These are phyloP conservation scores for Phytophthora idaei DNA, from an alignment of 352 stramenopile genomes.

Conservation along the genomic window DNA sequence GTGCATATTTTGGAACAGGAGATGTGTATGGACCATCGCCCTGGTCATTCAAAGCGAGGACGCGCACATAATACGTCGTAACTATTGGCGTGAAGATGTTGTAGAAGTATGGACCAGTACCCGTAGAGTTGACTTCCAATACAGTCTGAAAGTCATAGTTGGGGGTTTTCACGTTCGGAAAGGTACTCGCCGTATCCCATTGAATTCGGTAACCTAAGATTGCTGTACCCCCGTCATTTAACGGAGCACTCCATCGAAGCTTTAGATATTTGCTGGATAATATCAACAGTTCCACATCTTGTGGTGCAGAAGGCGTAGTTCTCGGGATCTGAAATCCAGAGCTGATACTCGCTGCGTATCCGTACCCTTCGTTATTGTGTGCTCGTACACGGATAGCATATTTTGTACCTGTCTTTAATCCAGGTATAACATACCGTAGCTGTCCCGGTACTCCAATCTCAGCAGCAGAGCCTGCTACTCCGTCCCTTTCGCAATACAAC, in stretches of 20 bases:
- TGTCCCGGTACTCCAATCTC: slow-evolving; percentile 40
- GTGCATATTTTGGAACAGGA: slow-evolving; percentile 56
- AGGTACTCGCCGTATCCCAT: slow-evolving; percentile 78
- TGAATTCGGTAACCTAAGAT: slow-evolving; percentile 93
- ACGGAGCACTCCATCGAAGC: slow-evolving; percentile 69
- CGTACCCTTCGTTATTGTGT: slow-evolving; percentile 68
- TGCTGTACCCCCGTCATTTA: slow-evolving; percentile 63
- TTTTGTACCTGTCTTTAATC: slow-evolving; percentile 58
- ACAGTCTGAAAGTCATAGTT: slow-evolving; percentile 6
- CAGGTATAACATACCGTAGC: slow-evolving; percentile 45
- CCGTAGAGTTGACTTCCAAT: slow-evolving; percentile 17
- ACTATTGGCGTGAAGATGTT: slow-evolving; percentile 85
- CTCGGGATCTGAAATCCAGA: slow-evolving; percentile 63
- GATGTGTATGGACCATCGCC: slow-evolving; percentile 57
- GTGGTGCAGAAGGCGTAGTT: slow-evolving; percentile 44
- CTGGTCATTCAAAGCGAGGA: slow-evolving; percentile 93
- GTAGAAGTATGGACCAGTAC: slow-evolving; percentile 84
- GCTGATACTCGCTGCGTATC: slow-evolving; percentile 49
- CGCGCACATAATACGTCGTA: slow-evolving; percentile 87
- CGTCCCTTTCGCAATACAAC: slow-evolving; percentile 78
- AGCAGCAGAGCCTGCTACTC: slow-evolving; percentile 32
- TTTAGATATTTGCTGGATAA: slow-evolving; percentile 82
- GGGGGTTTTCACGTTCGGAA: slow-evolving; percentile 4
- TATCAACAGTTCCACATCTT: slow-evolving; percentile 50
- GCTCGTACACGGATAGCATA: slow-evolving; percentile 72